Base-by-base conservation (phyloP, 257 asterid species). In the Galeopsis tetrahit region DNA sequence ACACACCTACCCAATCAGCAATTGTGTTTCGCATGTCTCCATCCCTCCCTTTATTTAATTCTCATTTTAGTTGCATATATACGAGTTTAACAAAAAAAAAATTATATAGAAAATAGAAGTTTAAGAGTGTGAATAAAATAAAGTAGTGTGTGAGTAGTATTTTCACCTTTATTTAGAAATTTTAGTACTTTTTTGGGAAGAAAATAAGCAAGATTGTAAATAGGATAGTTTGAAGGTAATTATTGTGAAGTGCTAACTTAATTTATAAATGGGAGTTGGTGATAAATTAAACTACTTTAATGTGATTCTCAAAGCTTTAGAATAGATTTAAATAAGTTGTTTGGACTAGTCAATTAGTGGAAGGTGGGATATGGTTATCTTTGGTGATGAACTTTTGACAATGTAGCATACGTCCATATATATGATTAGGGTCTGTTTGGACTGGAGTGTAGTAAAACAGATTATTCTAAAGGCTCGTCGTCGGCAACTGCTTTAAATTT, bases 271-370 rank as follows among this genome's bases (percentile, higher is more conserved):
- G 13, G 53, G 36, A 68, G 46, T 52, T 15, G 69, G 69, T 67
- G 44, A 66, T 66, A 38, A 56, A 59, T 48, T 39, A 46, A 71
- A 36, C 74, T 64, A 77, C 66, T 71, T 4, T 7, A 42, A 7
- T 48, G 61, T n/a, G 66, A 1, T 11, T 14, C 49, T 21, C 43
- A 36, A 28, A 52, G 34, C 48, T 28, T 44, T 17, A 6, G 11
- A 4, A 36, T 14, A 34, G 52, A 28, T 2, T 44, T 55, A 11
- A 70, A 21, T 35, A 55, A 71, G 32, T 39, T 14, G 31, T 66
- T 66, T 32, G 78, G 52, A 67, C 4, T 17, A 35, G 75, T 78
- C 72, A 35, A 66, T 62, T 78, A 34, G 31, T 70, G 31, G 43
- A 51, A 49, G 55, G 33, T 76, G 43, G 49, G 44, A 62, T n/a